Evolutionary conservation across 805 yeast genomes (phyloP), one percentile per base, ranked within the genome.

Genomic region (Saccharomycopsis malanga): DNA sequence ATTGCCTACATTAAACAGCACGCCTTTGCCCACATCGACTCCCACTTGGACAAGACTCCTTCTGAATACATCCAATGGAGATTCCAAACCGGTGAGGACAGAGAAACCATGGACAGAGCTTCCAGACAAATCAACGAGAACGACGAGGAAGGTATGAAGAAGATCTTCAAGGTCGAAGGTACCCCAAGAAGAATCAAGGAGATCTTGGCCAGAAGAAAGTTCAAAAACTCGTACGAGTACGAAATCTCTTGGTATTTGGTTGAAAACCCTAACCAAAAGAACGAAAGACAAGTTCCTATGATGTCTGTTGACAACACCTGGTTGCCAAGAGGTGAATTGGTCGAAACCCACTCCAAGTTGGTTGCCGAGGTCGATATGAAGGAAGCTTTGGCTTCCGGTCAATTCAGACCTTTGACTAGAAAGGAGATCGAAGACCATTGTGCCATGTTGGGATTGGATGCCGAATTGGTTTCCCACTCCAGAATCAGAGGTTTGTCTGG

Each of bases 71-170:
- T 93, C 64, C 98, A 93, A 79, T 93, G 98, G 98, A 93, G 98
- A 84, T 93, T 91, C 97, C 98, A 93, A 80, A 93, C 98, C 69
- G 98, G 98, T 89, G 98, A 93, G 80, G 98, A 93, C 76, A 88
- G 98, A 79, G 98, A 93, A 81, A 93, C 98, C 75, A 93, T 93
- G 98, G 98, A 93, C 81, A 87, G 98, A 79, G 98, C 98, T 70
- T 87, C 94, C 73, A 87, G 98, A 81, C 91, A 83, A 72, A 88
- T 93, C 71, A 88, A 85, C 69, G 98, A 93, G 78, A 74, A 78
- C 63, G 98, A 93, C 76, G 97, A 89, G 79, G 79, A 83, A 73
- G 87, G 94, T 69, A 93, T 93, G 98, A 88, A 93, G 89, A 93
- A 91, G 81, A 84, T 93, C 76, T 93, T 88, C 89, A 88, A 87